Base-by-base conservation (phyloP, 2,329 filamentous ascomycete genomes). In the Orbilia brochopaga region DNA sequence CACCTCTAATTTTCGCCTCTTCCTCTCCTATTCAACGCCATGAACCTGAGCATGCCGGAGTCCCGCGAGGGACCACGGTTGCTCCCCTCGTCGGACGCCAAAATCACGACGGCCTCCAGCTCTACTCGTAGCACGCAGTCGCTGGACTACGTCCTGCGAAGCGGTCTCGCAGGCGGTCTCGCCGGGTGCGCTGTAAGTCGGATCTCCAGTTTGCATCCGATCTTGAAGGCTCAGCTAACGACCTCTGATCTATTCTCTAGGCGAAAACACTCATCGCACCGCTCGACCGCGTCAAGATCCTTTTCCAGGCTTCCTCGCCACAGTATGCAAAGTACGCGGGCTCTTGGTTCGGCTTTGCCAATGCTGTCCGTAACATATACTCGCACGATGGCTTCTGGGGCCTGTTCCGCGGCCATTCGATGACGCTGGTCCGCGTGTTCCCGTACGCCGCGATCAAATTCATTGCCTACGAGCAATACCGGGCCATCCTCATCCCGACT, bases 371-470 rank as follows among this genome's bases (percentile, higher is more conserved):
- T 75, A 90, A 92, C 76, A 97, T 99, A 74, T 90, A 94, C 76
- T 81, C 80, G 23, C 83, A 86, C 51, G 90, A 95, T 74, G 94
- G 94, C 40, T 75, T 85, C 1, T 79, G 83, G 10, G 94, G 94
- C 0, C 84, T 99, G 5, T 99, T 92, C 81, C 89, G 94, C 58
- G 94, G 94, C 5, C 94, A 99, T 79, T 97, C 92, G 2, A 94
- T 92, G 1, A 99, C 94, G 0, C 83, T 99, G 1, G 84, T 97
- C 58, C 88, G 94, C 74, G 96, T 99, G 74, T 99, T 97, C 77
- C 94, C 94, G 4, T 99, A 99, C 79, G 94, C 93, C 15, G 93
- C 90, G 51, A 96, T 97, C 80, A 99, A 99, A 78, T 99, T 99
- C 78, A 85, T 99, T 46, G 92, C 93, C 51, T 99, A 99, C 81